Evolutionary conservation across 352 stramenopile species (phyloP).

Genomic region (Pythium rhizo-oryzae): DNA sequence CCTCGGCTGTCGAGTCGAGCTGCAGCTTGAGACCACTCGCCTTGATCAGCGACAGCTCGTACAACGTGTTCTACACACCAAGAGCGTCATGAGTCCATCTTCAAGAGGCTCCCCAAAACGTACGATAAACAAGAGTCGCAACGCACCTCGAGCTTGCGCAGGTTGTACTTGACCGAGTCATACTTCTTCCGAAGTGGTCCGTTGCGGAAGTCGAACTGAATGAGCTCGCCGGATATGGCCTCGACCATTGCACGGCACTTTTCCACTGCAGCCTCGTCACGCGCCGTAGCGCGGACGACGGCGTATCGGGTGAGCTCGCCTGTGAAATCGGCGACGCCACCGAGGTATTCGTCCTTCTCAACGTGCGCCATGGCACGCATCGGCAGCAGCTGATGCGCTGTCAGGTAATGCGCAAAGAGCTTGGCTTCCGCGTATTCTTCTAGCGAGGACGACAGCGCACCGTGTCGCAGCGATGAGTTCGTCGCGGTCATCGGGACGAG

Average conservation of each 20-base stretch:
- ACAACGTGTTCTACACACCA: slow-evolving; percentile 87
- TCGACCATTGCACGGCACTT: slow-evolving; percentile 84
- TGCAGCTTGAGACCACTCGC: slow-evolving; percentile 58
- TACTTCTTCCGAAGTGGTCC: slow-evolving; percentile 92
- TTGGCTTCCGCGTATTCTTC: slow-evolving; percentile 96
- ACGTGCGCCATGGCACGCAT: slow-evolving; percentile 57
- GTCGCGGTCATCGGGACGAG: slow-evolving; percentile 81
- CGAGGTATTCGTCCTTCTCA: slow-evolving; percentile 92
- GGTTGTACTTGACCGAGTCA: slow-evolving; percentile 95
- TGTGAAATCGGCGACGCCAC: slow-evolving; percentile 94
- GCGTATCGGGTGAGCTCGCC: slow-evolving; percentile 91
- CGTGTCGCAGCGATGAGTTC: slow-evolving; percentile 84
- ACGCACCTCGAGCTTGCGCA: slow-evolving; percentile 91
- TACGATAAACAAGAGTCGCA: not conserved
- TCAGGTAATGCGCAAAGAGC: slow-evolving; percentile 90
- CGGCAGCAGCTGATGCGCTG: slow-evolving; percentile 54
- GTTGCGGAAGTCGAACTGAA: slow-evolving; percentile 96
- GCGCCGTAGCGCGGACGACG: slow-evolving; percentile 85
- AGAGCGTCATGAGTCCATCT: not conserved
- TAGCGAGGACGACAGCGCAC: slow-evolving; percentile 82
- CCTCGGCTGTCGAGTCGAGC: slow-evolving; percentile 32
- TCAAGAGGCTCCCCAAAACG: not conserved
- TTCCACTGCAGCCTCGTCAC: slow-evolving; percentile 83
- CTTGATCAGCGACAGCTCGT: slow-evolving; percentile 91
- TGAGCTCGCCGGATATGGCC: slow-evolving; percentile 86